Percentiles rank a stretch among this genome's conserved stretches.
Conservation (phyloP, 139 green algal genomes). For the Zygnema circumcarinatum region DNA sequence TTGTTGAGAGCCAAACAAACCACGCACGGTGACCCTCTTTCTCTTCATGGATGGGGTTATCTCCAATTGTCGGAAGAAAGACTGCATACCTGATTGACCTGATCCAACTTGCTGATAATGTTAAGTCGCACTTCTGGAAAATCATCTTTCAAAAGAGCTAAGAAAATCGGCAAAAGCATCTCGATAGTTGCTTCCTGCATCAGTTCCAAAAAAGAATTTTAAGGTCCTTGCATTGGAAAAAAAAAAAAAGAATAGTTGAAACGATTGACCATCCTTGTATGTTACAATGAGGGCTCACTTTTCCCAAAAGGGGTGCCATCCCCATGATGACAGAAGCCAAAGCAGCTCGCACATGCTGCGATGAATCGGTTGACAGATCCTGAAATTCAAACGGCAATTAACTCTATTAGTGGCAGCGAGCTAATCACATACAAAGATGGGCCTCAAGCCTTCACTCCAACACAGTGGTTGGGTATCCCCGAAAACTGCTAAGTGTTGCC, state of each 20-base stretch:
- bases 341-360: slow-evolving; percentile 90
- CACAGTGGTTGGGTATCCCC: too few relatives aligned
- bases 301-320: slow-evolving; percentile 87
- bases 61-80: neutral
- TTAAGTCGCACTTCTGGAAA: slow-evolving; percentile 96
- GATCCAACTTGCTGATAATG: slow-evolving; percentile 97
- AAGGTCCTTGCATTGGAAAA: too few relatives aligned
- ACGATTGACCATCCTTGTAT: too few relatives aligned
- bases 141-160: slow-evolving; percentile 92
- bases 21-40: too few relatives aligned
- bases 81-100: slow-evolving; percentile 74
- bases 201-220: neutral
- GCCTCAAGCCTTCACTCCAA: too few relatives aligned
- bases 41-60: too few relatives aligned
- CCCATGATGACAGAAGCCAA: slow-evolving; percentile 95
- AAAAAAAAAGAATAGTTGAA: too few relatives aligned
- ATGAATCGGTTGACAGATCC: slow-evolving; percentile 82
- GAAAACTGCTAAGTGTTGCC: too few relatives aligned
- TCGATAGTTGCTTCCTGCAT: slow-evolving; percentile 80
- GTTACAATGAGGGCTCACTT: slow-evolving; percentile 55
- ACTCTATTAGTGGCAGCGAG: too few relatives aligned
- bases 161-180: slow-evolving; percentile 92
- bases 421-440: too few relatives aligned
- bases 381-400: slow-evolving; percentile 29
- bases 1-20: too few relatives aligned